Evolutionary conservation across 2,329 filamentous ascomycete species (phyloP), one percentile per base, ranked within the genome.

Genomic region (Thermothelomyces thermophilus): DNA sequence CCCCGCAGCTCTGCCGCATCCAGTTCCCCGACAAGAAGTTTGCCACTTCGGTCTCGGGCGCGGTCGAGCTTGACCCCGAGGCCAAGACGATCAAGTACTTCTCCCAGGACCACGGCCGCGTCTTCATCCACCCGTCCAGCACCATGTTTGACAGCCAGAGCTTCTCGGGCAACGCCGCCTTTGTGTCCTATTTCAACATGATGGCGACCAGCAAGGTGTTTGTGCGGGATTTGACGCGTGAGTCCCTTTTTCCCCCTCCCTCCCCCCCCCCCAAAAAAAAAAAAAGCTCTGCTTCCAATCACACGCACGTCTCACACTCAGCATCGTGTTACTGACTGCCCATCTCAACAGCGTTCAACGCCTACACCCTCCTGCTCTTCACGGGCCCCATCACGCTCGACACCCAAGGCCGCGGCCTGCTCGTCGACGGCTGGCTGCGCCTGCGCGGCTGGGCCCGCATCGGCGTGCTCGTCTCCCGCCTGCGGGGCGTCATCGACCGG

Each of bases 21-120:
- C 85, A 90, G 57, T 88, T 96, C 59, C 93, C 93, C 0, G 89
- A 95, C 69, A 95, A 95, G 73, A 97, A 96, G 67, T 98, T 94
- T 67, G 87, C 87, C 11, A 82, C 84, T 31, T 89, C 87, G 2
- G 80, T 94, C 56, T 87, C 88, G 1, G 93, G 93, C 7, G 88
- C 93, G 0, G 87, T 97, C 1, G 91, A 93, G 65, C 75, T 96
- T 6, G 93, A 98, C 63, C 91, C 91, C 0, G 91, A 97, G 68
- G 91, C 91, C 4, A 79, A 83, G 46, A 87, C 86, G 3, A 96
- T 98, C 69, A 93, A 90, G 65, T 98, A 90, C 70, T 97, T 89
- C 68, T 88, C 86, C 58, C 84, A 87, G 62, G 86, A 90, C 60
- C 87, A 86, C 58, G 87, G 86, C 0, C 79, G 93, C 6, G 88